Percentiles rank a stretch among this genome's conserved stretches.
Conservation (phyloP, 768 basidiomycete genomes). For the Daedalea quercina region DNA sequence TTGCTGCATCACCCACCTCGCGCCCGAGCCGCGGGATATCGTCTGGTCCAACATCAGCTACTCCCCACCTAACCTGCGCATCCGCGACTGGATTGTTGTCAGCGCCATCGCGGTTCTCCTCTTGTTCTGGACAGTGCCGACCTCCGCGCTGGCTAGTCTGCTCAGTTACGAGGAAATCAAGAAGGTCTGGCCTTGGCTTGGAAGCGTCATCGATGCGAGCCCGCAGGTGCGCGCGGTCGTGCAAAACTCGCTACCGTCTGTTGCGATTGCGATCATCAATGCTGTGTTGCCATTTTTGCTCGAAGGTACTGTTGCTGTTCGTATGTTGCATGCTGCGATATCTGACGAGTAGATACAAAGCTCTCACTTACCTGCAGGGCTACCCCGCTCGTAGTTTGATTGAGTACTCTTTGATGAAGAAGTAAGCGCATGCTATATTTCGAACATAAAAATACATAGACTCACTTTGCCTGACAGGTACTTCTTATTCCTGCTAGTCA, state of each 20-base stretch:
- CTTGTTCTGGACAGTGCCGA: conserved; percentile 91
- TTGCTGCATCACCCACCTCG: conserved; percentile 62
- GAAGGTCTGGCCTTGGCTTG: conserved; percentile 84
- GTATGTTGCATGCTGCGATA: neutral
- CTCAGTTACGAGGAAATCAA: conserved; percentile 93
- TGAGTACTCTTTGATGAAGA: conserved; percentile 87
- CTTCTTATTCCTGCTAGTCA: conserved; percentile 85
- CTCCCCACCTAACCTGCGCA: conserved; percentile 46
- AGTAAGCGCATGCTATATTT: conserved; percentile 42
- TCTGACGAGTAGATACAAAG: conserved; percentile 18
- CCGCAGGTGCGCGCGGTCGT: conserved; percentile 79
- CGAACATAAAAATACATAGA: neutral
- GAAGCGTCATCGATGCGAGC: conserved; percentile 74
- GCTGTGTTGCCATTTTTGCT: conserved; percentile 83
- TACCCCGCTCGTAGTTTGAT: conserved; percentile 87
- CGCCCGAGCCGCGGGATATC: conserved; percentile 93
- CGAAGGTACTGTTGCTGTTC: conserved; percentile 47
- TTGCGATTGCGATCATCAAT: conserved; percentile 88
- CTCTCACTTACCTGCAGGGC: conserved; percentile 86
- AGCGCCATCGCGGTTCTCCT: conserved; percentile 65
- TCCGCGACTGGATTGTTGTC: conserved; percentile 69
- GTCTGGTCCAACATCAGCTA: conserved; percentile 89
- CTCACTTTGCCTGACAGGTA: conserved; percentile 49
- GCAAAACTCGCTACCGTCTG: conserved; percentile 89
- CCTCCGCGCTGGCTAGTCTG: conserved; percentile 78